Evolutionary conservation across 306 rosid species (phyloP), one percentile per base, ranked within the genome.

Genomic region (Datisca glomerata): DNA sequence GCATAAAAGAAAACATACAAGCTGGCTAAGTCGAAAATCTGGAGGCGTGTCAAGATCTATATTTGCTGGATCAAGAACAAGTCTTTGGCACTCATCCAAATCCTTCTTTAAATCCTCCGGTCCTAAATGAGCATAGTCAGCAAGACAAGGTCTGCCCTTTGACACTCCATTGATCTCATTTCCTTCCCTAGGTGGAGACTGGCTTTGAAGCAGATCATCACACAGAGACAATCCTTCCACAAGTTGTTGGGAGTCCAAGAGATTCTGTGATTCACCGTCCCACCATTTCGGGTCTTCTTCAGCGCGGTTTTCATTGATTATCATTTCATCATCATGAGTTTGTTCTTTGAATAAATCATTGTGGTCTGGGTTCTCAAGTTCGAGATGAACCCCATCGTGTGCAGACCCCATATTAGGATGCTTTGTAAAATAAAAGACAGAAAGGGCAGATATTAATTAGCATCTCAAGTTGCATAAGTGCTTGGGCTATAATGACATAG

Each of bases 261-360:
- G 46, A 64, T 72, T 49, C 68, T 86, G 96, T 11, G 96, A 81
- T 68, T 78, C 91, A 25, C 86, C 77, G 14, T 86, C 94, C 80
- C 80, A 81, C 96, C 91, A 86, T 50, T 60, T 72, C 29, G 75
- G 65, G 24, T 69, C 86, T 51, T 78, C 96, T 4, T 61, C 78
- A 7, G 35, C 59, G 29, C 38, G 41, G 58, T 58, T 59, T 64
- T 70, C 91, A 4, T 55, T 33, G 14, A 55, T 15, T 37, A 64
- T 51, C 11, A 27, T 14, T 24, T 20, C 70, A 57, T 75, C 69
- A 40, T 43, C 48, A 15, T n/a, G 21, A 28, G 43, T 55, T 51
- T 41, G 50, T 55, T 24, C 35, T 36, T 37, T 41, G 14, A 47
- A 51, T 39, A 39, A 21, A 47, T 74, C 75, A 42, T 38, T 22